Percentiles rank a stretch among this genome's conserved stretches.
Evolutionary conservation across 2,329 filamentous ascomycete species (phyloP).

Genomic region (Apiospora saccharicola): DNA sequence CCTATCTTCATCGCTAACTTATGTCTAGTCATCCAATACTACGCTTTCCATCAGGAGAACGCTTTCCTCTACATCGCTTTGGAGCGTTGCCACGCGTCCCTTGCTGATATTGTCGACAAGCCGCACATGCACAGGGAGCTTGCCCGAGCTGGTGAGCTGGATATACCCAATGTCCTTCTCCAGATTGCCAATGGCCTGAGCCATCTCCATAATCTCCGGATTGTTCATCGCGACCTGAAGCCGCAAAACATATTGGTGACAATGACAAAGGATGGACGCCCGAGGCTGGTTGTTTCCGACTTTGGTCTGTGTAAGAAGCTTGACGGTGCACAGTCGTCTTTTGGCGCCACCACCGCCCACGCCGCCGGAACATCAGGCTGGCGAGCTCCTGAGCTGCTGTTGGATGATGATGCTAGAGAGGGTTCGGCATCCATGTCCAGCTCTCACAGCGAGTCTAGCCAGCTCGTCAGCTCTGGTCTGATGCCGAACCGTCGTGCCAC

Average conservation of each 20-base stretch:
- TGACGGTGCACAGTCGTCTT: slow-evolving; percentile 91
- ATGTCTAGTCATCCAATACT: slow-evolving; percentile 87
- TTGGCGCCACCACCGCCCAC: slow-evolving; percentile 92
- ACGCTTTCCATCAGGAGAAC: slow-evolving; percentile 85
- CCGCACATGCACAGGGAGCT: slow-evolving; percentile 72
- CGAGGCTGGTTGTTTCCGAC: slow-evolving; percentile 93
- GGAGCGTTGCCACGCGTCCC: slow-evolving; percentile 90
- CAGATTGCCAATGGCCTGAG: slow-evolving; percentile 90
- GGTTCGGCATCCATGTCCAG: slow-evolving; percentile 53
- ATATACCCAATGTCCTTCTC: slow-evolving; percentile 81
- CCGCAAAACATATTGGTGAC: slow-evolving; percentile 95
- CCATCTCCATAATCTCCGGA: slow-evolving; percentile 88
- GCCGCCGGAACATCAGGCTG: slow-evolving; percentile 94
- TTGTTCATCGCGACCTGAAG: slow-evolving; percentile 96
- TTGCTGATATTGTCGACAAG: slow-evolving; percentile 89
- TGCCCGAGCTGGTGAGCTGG: slow-evolving; percentile 74
- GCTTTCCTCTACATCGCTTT: slow-evolving; percentile 96
- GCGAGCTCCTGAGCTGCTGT: slow-evolving; percentile 92
- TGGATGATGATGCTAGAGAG: slow-evolving; percentile 75
- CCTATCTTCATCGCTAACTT: neutral
- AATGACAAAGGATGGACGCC: slow-evolving; percentile 71
- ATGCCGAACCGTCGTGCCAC: slow-evolving; percentile 81
- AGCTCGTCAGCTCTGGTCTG: slow-evolving; percentile 64
- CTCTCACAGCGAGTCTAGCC: slow-evolving; percentile 68
- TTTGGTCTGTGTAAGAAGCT: slow-evolving; percentile 98